Percentiles rank a stretch among this genome's conserved stretches.
These are phyloP conservation scores for Sclerotinia sclerotiorum DNA, from an alignment of 2,329 filamentous ascomycete species.

Conservation along the genomic window DNA sequence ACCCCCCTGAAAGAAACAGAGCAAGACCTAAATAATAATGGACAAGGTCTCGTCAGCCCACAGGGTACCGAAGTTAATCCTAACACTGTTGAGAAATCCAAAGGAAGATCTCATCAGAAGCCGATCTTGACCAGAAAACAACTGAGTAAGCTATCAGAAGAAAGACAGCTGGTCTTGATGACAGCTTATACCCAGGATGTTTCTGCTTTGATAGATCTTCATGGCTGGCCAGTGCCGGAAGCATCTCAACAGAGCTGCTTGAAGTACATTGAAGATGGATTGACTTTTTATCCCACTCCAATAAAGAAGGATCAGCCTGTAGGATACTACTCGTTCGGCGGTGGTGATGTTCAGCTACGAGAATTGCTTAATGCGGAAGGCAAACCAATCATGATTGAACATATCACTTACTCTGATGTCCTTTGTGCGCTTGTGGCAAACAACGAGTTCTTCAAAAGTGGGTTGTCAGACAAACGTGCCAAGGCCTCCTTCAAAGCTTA, in stretches of 20 bases:
- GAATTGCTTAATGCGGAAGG: conserved; percentile 13
- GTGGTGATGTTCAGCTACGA: background rate
- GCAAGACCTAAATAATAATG: conserved; percentile 3
- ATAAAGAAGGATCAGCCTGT: background rate
- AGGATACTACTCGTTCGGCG: conserved; percentile 1
- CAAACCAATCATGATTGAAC: conserved; percentile 23
- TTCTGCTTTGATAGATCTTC: conserved; percentile 5
- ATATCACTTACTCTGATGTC: conserved; percentile 22
- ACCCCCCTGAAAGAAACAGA: background rate
- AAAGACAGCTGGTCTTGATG: background rate
- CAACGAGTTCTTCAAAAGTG: conserved; percentile 17
- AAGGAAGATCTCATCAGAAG: background rate
- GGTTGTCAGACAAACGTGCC: conserved; percentile 11
- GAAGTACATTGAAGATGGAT: background rate
- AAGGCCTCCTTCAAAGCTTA: conserved; percentile 24
- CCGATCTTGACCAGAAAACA: background rate
- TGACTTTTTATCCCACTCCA: conserved; percentile 18
- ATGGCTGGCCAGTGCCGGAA: conserved; percentile 23
- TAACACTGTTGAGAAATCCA: background rate
- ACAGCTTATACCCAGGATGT: conserved; percentile 1
- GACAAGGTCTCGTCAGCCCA: background rate
- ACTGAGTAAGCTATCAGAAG: background rate
- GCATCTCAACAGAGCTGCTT: conserved; percentile 1
- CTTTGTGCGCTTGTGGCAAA: conserved; percentile 18
- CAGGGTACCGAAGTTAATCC: background rate